Evolutionary conservation across 768 basidiomycete species (phyloP).

Genomic region (Mycena polygramma): DNA sequence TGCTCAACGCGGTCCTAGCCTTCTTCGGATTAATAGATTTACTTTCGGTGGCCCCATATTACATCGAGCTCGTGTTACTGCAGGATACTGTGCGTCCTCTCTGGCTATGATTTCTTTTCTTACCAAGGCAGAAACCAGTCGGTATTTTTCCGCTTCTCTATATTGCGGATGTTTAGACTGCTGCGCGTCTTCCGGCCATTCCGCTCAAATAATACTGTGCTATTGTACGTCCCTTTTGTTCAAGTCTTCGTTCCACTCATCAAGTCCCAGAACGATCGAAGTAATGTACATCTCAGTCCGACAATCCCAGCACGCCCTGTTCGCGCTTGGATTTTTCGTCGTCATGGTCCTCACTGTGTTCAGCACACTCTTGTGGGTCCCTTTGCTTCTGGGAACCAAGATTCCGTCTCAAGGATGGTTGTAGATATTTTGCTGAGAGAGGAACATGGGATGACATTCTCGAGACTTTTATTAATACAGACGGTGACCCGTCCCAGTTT

Average conservation of each 20-base stretch:
- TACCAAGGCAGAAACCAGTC: conserved; percentile 60
- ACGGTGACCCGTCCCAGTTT: conserved; percentile 88
- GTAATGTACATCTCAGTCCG: conserved; percentile 93
- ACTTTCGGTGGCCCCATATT: conserved; percentile 89
- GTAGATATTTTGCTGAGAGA: conserved; percentile 89
- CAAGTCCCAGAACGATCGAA: conserved; percentile 76
- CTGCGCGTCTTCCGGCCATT: conserved; percentile 92
- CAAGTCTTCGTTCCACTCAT: conserved; percentile 15
- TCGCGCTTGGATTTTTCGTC: conserved; percentile 91
- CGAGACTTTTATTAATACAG: conserved; percentile 85
- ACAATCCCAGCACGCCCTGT: conserved; percentile 86
- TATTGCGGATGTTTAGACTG: conserved; percentile 90
- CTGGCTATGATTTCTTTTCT: conserved; percentile 4
- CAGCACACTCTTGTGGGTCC: conserved; percentile 81
- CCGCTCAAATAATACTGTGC: conserved; percentile 83
- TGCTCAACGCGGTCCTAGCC: conserved; percentile 53
- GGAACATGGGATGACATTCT: conserved; percentile 90
- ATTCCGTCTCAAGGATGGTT: not conserved
- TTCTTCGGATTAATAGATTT: conserved; percentile 91
- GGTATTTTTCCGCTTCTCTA: conserved; percentile 90
- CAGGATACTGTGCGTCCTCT: conserved; percentile 83
- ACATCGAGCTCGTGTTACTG: conserved; percentile 84
- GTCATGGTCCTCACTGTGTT: conserved; percentile 89
- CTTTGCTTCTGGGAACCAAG: not conserved
- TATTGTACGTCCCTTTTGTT: conserved; percentile 67